These are phyloP conservation scores for Chaetomiaceae sp. DNA, from an alignment of 2,329 filamentous ascomycete genomes.

Conservation along the genomic window DNA sequence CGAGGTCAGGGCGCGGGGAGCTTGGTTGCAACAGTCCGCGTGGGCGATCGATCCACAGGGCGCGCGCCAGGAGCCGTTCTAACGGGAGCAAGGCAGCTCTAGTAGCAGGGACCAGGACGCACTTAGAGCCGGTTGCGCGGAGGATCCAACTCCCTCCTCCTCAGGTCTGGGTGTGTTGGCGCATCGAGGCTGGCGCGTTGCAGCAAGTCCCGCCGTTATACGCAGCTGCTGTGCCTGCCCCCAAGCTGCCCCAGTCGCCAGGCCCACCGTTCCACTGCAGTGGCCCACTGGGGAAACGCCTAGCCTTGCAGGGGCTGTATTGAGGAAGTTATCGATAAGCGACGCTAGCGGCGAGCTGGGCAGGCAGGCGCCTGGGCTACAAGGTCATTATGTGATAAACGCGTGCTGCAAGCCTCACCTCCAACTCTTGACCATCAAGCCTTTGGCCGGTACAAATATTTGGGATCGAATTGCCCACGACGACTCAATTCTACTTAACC, in stretches of 20 bases:
- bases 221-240: constrained; percentile 1
- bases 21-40: not conserved
- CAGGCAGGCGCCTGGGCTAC: too few species aligned
- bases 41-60: not conserved
- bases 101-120: too few species aligned
- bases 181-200: not conserved
- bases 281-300: not conserved
- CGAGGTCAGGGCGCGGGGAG: not conserved
- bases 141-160: not conserved
- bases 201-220: not conserved
- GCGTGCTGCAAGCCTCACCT: too few species aligned
- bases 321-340: constrained; percentile 11
- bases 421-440: too few species aligned
- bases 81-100: not conserved
- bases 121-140: too few species aligned
- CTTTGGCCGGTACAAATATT: too few species aligned
- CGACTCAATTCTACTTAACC: too few species aligned
- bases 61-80: not conserved
- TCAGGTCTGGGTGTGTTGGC: not conserved
- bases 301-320: too few species aligned
- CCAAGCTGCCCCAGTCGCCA: not conserved
- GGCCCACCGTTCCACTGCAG: not conserved
- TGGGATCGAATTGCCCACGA: too few species aligned
- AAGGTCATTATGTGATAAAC: too few species aligned
- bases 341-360: too few species aligned